Conservation (phyloP, 306 rosid genomes). For the Mimosa bimucronata region DNA sequence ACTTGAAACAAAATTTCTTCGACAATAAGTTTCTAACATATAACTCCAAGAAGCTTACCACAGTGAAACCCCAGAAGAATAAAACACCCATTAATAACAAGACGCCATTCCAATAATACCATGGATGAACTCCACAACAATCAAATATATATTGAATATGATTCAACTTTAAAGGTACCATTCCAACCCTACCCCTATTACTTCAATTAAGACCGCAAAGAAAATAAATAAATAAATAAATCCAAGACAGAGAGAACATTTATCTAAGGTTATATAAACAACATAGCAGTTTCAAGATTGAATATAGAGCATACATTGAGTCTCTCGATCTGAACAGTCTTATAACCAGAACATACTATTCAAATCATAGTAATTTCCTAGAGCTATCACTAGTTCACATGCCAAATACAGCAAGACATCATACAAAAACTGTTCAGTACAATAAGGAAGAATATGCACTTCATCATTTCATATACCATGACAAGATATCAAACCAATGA, state of each 20-base stretch:
- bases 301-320: not conserved
- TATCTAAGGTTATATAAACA: not conserved
- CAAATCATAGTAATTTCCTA: not conserved
- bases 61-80: not conserved
- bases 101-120: not conserved
- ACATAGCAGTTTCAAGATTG: not conserved
- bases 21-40: not conserved
- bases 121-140: not conserved
- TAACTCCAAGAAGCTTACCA: no score
- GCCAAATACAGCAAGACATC: not conserved
- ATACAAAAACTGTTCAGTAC: not conserved
- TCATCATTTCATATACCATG: not conserved
- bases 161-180: not conserved
- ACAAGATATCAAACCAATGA: not conserved
- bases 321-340: not conserved
- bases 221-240: not conserved
- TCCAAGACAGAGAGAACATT: not conserved
- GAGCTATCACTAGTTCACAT: not conserved
- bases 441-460: not conserved
- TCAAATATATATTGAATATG: not conserved
- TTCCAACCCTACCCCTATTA: not conserved
- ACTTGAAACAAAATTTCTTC: not conserved
- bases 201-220: not conserved
- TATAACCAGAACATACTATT: not conserved
- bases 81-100: not conserved